Evolutionary conservation across 805 yeast genomes (phyloP), one percentile per base, ranked within the genome.

Genomic region (Candida ovalis): DNA sequence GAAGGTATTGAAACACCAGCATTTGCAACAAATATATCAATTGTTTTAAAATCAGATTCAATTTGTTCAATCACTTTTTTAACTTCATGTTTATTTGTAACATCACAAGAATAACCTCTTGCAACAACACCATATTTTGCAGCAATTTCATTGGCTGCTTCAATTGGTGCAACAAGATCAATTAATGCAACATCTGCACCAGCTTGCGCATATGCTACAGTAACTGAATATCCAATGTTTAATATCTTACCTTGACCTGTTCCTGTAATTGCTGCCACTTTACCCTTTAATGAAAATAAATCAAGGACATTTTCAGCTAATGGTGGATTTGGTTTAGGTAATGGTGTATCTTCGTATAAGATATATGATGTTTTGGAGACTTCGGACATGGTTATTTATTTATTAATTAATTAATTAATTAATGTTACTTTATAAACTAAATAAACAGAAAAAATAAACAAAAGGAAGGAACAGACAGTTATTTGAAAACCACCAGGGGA

Each of bases 171-270:
- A 38, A 63, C 57, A 57, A 66, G 61, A 61, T 69, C 69, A 66
- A 70, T 64, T 44, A 69, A 56, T n/a, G 70, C 71, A n/a, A 69
- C 65, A 46, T 67, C 70, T 17, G 71, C 71, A 44, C 73, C 73
- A 2, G 71, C 69, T 47, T 67, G 71, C 25, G 71, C 71, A 47
- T 58, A 69, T 1, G 70, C 70, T 51, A 67, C 72, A 36, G 72
- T 71, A 17, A 68, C 66, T 10, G 68, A 61, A 46, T 56, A 63
- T 4, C 73, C 73, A 41, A 69, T 69, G 22, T 40, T 40, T 18
- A n/a, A 17, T 15, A 40, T 27, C 22, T 17, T 25, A 19, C 73
- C 73, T 33, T 63, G 55, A 27, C 69, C 65, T n/a, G 70, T 65
- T 8, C 73, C 73, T 3, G 73, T 69, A 42, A 69, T 61, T 18